Evolutionary conservation across 2,329 filamentous ascomycete species (phyloP).

Genomic region (Trichoderma endophyticum): DNA sequence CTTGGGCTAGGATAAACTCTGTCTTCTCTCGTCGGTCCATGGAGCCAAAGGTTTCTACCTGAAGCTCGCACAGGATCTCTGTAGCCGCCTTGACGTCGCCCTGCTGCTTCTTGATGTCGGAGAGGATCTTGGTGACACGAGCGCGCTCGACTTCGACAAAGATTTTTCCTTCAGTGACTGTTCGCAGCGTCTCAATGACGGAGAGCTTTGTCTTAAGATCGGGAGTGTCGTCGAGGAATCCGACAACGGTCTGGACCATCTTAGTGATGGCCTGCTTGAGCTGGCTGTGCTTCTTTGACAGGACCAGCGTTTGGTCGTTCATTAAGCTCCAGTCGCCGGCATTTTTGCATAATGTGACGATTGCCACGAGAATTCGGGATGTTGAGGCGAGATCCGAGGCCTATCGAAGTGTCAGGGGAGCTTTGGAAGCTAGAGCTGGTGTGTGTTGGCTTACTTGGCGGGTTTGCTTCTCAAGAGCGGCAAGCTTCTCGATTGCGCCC

Average conservation of each 20-base stretch:
- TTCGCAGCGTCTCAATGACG: constrained; percentile 90
- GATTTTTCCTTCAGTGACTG: constrained; percentile 98
- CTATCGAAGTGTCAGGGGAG: constrained; percentile 43
- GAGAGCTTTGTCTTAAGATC: constrained; percentile 84
- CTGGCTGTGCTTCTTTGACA: constrained; percentile 99
- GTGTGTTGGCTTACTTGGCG: constrained; percentile 66
- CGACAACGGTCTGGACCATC: constrained; percentile 97
- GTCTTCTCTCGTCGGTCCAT: constrained; percentile 98
- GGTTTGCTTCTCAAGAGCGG: constrained; percentile 90
- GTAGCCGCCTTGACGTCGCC: constrained; percentile 86
- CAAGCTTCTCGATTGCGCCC: constrained; percentile 89
- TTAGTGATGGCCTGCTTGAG: constrained; percentile 98
- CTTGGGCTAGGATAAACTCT: constrained; percentile 95
- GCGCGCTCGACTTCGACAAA: constrained; percentile 98
- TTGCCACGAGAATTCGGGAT: constrained; percentile 78
- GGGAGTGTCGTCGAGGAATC: constrained; percentile 82
- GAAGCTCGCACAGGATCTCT: constrained; percentile 92
- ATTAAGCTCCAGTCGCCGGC: constrained; percentile 89
- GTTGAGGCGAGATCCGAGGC: constrained; percentile 95
- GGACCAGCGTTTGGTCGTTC: constrained; percentile 91
- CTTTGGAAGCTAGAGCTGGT: constrained; percentile 20
- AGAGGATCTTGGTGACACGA: constrained; percentile 89
- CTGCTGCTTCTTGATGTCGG: constrained; percentile 95
- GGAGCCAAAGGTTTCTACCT: constrained; percentile 97
- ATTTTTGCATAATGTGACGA: constrained; percentile 93